These are phyloP conservation scores for Arthromyces matolae DNA, from an alignment of 768 basidiomycete species.

Conservation along the genomic window DNA sequence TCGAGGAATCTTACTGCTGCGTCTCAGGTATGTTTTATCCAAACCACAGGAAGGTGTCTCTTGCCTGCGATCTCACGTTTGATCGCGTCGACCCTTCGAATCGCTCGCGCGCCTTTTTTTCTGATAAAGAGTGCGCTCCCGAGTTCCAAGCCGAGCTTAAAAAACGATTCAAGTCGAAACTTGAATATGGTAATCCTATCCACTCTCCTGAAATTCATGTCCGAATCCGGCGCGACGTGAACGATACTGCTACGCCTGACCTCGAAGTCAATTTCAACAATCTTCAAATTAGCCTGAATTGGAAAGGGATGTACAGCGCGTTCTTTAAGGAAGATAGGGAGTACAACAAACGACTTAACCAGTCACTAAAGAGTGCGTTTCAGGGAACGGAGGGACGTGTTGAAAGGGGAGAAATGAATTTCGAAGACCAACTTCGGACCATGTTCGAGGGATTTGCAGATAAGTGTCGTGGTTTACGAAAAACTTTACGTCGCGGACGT, in stretches of 20 bases:
- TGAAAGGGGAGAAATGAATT: neutral
- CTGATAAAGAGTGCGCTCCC: neutral
- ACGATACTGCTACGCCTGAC: neutral
- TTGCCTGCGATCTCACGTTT: neutral
- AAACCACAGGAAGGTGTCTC: no score
- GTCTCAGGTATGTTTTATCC: no score
- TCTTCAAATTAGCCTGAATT: neutral
- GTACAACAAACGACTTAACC: neutral
- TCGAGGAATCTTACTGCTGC: no score
- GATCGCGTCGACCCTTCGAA: conserved; percentile 1
- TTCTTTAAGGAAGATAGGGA: conserved; percentile 1
- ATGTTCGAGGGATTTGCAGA: neutral
- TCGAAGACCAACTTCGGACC: neutral
- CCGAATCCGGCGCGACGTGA: neutral
- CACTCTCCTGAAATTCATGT: neutral
- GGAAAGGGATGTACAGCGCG: neutral
- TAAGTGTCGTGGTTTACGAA: neutral
- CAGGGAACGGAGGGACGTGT: neutral
- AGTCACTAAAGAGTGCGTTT: neutral
- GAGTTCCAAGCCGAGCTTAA: neutral
- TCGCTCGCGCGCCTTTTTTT: neutral
- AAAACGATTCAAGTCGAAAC: neutral
- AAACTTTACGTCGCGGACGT: neutral
- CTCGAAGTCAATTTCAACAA: conserved; percentile 1
- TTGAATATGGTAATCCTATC: neutral